Evolutionary conservation across 768 basidiomycete species (phyloP).

Genomic region (Arthromyces matolae): DNA sequence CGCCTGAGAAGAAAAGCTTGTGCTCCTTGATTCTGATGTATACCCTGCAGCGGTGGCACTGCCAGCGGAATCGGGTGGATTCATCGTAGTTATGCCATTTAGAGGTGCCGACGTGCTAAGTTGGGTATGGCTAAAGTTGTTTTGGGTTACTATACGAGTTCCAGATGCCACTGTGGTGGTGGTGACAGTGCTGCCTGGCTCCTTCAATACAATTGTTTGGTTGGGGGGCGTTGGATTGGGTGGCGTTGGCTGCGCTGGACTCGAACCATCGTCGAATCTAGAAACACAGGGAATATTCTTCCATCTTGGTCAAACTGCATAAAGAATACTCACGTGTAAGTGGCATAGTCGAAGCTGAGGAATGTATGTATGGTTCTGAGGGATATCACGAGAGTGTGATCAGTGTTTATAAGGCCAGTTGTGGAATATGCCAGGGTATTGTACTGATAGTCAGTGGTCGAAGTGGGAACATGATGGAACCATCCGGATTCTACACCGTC

Average conservation of each 20-base stretch:
- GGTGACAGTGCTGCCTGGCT: background rate
- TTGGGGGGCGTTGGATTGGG: background rate
- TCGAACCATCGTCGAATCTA: constrained; percentile 2
- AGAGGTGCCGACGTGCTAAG: no score
- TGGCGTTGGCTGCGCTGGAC: background rate
- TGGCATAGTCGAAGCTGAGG: constrained; percentile 39
- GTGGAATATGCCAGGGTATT: constrained; percentile 29
- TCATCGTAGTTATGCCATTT: no score
- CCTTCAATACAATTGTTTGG: no score
- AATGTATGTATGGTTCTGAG: constrained; percentile 30
- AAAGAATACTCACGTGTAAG: constrained; percentile 33
- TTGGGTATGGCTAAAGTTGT: no score
- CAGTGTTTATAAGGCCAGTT: constrained; percentile 23
- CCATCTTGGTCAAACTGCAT: background rate
- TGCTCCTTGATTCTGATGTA: no score
- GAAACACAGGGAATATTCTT: background rate
- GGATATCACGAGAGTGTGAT: constrained; percentile 30
- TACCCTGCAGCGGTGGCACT: no score
- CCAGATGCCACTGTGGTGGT: no score
- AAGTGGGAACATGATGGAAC: constrained; percentile 27
- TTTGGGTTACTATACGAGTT: no score
- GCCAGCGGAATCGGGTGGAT: no score
- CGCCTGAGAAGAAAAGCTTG: no score
- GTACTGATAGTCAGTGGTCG: constrained; percentile 23
- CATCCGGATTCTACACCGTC: constrained; percentile 21